Evolutionary conservation across 192 early-diverging fungal species (phyloP), one percentile per base, ranked within the genome.

Genomic region (Globomyces pollinis-pini): DNA sequence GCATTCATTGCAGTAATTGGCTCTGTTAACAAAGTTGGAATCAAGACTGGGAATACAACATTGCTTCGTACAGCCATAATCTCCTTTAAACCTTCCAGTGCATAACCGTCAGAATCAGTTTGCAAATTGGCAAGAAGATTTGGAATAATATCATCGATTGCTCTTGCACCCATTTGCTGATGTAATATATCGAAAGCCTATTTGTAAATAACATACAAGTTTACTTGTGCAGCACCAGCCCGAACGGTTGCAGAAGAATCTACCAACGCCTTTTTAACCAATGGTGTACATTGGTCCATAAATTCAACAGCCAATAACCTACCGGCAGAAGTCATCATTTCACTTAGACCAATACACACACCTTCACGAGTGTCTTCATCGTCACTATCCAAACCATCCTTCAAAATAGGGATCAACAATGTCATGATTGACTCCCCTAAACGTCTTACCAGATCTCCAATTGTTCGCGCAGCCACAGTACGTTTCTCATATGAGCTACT

Each of bases 11-110:
- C 75, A 33, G 84, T 85, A 38, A 99, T 91, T 15, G 95, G 95
- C 24, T 76, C 76, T 15, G 83, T 61, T n/a, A 91, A 86, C 49
- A 99, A 79, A 4, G 91, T 96, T 2, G 96, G 96, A 53, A 99
- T 93, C 47, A 99, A 77, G 29, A 95, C 93, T 6, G 96, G 96
- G 89, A 99, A 96, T 6, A 99, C 96, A 2, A 93, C 91, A 59
- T 90, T 88, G 54, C 89, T 88, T n/a, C 91, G 88, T 38, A 98
- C 91, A 12, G 90, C 83, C 93, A 96, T 98, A 49, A 99, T 88
- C 67, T 96, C 91, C 71, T 96, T 96, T 51, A 99, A 74, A 32
- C 91, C 96, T 66, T 92, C 89, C 67, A 99, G 72, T 11, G 94
- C 96, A 62, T 88, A 84, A 20, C 67, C 68, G 12, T n/a, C 47